Conservation (phyloP, 352 stramenopile species). For the Aphanomyces cochlioides region DNA sequence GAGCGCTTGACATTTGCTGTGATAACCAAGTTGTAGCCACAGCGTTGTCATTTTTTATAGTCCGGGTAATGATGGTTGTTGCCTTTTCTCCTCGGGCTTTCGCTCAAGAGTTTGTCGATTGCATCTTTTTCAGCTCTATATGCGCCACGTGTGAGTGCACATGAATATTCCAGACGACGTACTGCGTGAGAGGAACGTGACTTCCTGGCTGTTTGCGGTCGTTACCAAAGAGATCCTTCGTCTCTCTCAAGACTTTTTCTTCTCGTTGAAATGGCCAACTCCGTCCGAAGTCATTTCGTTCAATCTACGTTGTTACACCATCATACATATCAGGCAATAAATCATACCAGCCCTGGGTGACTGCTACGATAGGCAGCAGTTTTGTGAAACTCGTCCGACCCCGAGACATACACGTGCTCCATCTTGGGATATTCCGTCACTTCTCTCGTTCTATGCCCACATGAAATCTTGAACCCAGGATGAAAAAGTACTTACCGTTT, state of each 20-base stretch:
- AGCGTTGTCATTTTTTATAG: not conserved
- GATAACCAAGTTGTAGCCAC: too few relatives aligned
- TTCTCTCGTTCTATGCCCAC: constrained; percentile 18
- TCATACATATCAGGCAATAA: not conserved
- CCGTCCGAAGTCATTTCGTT: constrained; percentile 5
- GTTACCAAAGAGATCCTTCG: constrained; percentile 29
- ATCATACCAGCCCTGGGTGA: constrained; percentile 15
- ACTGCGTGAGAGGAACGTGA: constrained; percentile 1
- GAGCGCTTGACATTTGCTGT: too few relatives aligned
- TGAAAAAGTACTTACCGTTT: not conserved
- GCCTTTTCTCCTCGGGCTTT: constrained; percentile 11
- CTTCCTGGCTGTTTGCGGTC: not conserved
- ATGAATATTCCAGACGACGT: not conserved
- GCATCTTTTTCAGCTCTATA: constrained; percentile 6
- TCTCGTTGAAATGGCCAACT: constrained; percentile 27
- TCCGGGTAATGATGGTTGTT: constrained; percentile 24
- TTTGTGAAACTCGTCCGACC: constrained; percentile 18
- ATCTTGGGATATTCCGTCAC: constrained; percentile 26
- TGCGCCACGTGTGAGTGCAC: not conserved
- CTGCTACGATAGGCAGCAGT: constrained; percentile 21
- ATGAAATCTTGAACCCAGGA: not conserved
- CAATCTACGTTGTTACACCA: not conserved
- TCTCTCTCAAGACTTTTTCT: constrained; percentile 16
- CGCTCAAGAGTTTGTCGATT: constrained; percentile 18
- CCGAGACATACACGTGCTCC: constrained; percentile 26